Conservation (phyloP, 768 basidiomycete genomes). For the Cystobasidium tubakii region DNA sequence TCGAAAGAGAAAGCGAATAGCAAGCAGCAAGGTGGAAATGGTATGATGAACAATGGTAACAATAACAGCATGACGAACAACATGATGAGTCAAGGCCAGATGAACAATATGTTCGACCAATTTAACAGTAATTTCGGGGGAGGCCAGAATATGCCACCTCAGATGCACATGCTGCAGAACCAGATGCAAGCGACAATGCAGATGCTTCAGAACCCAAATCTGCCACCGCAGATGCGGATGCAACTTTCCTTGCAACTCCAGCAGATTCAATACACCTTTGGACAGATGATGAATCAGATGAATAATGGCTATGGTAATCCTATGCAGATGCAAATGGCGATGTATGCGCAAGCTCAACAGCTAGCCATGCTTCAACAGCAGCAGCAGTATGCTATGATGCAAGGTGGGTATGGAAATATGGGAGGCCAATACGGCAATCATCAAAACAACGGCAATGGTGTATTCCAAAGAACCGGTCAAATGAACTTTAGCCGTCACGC, state of each 20-base stretch:
- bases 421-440: neutral
- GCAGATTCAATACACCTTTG: slow-evolving; percentile 22
- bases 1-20: neutral
- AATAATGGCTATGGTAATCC: neutral
- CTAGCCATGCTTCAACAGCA: slow-evolving; percentile 9
- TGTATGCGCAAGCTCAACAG: slow-evolving; percentile 17
- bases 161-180: slow-evolving; percentile 32
- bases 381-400: slow-evolving; percentile 25
- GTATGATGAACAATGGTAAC: neutral
- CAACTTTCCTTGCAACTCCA: slow-evolving; percentile 24
- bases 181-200: slow-evolving; percentile 27
- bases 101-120: slow-evolving; percentile 32
- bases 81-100: slow-evolving; percentile 22
- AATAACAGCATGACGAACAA: slow-evolving; percentile 9
- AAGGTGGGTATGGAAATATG: slow-evolving; percentile 4
- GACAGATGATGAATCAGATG: slow-evolving; percentile 30
- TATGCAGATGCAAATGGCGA: slow-evolving; percentile 32
- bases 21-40: neutral
- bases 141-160: slow-evolving; percentile 18
- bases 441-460: neutral
- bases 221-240: slow-evolving; percentile 26
- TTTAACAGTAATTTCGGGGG: slow-evolving; percentile 14
- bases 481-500: slow-evolving; percentile 9
- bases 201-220: neutral
- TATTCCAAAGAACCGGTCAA: slow-evolving; percentile 2